Conservation (phyloP, 805 yeast species). For the Lipomyces mesembrius region DNA sequence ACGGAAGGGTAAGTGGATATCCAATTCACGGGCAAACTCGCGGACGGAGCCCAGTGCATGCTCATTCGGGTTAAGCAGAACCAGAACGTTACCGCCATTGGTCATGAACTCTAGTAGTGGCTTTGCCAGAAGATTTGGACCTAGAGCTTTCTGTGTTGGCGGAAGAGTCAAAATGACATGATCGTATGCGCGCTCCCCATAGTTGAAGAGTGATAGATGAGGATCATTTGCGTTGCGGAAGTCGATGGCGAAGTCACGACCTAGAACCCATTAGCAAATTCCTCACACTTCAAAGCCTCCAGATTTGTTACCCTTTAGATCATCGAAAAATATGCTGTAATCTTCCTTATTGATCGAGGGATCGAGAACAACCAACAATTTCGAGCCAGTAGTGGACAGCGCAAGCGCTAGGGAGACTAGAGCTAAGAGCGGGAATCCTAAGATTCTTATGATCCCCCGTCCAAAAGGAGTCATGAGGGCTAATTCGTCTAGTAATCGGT, state of each 20-base stretch:
- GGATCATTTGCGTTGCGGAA: constrained; percentile 44
- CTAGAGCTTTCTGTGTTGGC: constrained; percentile 45
- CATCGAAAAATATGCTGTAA: constrained; percentile 43
- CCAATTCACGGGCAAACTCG: constrained; percentile 74
- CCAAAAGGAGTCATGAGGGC: neutral
- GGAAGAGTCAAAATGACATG: constrained; percentile 66
- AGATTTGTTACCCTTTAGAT: constrained; percentile 36
- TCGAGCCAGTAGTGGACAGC: constrained; percentile 37
- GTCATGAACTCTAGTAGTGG: constrained; percentile 62
- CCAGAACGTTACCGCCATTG: constrained; percentile 74
- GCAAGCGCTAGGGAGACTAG: constrained; percentile 17
- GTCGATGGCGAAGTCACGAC: constrained; percentile 47
- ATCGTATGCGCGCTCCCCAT: constrained; percentile 56
- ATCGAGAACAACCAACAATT: constrained; percentile 47
- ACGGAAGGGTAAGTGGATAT: constrained; percentile 82
- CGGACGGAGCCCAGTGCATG: constrained; percentile 70
- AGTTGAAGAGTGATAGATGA: constrained; percentile 47
- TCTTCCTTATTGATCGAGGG: constrained; percentile 41
- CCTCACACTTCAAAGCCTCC: neutral
- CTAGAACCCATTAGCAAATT: constrained; percentile 40
- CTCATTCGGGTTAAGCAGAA: constrained; percentile 44
- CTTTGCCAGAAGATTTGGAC: constrained; percentile 51
- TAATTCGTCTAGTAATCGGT: neutral
- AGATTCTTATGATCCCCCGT: neutral
- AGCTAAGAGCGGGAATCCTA: neutral